A percentile compares a stretch with the other conserved stretches of the same genome.
Conservation (phyloP, 805 yeast species). For the Kodamaea restingae region DNA sequence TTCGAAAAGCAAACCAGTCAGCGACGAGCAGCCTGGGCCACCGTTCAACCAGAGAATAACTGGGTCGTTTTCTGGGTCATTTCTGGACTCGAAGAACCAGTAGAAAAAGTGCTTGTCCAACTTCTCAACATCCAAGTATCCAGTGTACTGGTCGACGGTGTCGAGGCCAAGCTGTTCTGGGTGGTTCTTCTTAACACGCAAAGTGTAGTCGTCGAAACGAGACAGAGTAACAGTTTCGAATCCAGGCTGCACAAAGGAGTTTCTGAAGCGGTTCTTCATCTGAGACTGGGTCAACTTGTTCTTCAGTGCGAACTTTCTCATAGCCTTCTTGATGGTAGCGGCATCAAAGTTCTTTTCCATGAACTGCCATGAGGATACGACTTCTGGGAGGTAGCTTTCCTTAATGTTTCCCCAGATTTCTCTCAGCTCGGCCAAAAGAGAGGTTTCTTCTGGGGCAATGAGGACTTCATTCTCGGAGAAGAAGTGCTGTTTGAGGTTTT, state of each 20-base stretch:
- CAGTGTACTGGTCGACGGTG: constrained; percentile 35
- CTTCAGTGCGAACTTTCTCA: constrained; percentile 6
- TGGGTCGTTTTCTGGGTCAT: constrained; percentile 30
- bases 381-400: constrained; percentile 6
- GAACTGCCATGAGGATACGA: constrained; percentile 6
- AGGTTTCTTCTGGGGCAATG: constrained; percentile 1
- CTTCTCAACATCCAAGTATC: constrained; percentile 34
- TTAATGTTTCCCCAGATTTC: constrained; percentile 6
- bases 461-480: constrained; percentile 1
- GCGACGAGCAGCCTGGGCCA: constrained; percentile 31
- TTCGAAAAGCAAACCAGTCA: constrained; percentile 28
- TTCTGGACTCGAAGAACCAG: constrained; percentile 33
- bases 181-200: constrained; percentile 29
- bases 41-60: constrained; percentile 33
- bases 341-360: constrained; percentile 5
- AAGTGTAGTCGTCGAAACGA: constrained; percentile 23
- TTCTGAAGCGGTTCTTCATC: constrained; percentile 12
- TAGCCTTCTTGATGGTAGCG: constrained; percentile 4
- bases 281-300: constrained; percentile 5
- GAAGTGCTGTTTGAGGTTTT: constrained; percentile 4
- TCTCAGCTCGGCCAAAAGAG: constrained; percentile 5
- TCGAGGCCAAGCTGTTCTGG: constrained; percentile 38
- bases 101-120: constrained; percentile 30
- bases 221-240: constrained; percentile 11
- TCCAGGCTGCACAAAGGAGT: constrained; percentile 4